Evolutionary conservation across 2,329 filamentous ascomycete species (phyloP).

Genomic region (Penicillium rolfsii): DNA sequence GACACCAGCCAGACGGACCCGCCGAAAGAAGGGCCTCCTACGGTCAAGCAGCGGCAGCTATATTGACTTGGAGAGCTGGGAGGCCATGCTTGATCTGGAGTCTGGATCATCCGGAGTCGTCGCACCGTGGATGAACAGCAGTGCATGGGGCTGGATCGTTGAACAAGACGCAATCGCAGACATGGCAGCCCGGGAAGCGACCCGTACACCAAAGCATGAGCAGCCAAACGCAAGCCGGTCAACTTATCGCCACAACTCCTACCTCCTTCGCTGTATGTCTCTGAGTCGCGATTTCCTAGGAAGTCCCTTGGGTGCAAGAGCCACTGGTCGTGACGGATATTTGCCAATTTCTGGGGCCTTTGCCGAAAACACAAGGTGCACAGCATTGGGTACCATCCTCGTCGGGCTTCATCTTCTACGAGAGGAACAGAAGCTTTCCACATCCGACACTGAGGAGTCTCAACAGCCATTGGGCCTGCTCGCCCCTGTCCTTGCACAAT

Average conservation of each 20-base stretch:
- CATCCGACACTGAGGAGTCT: constrained; percentile 56
- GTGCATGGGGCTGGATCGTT: constrained; percentile 72
- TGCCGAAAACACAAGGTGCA: constrained; percentile 60
- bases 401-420: constrained; percentile 79
- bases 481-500: constrained; percentile 75
- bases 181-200: constrained; percentile 19
- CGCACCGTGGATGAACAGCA: constrained; percentile 58
- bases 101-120: constrained; percentile 45
- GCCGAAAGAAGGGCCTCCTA: constrained; percentile 49
- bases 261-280: constrained; percentile 54
- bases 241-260: constrained; percentile 45
- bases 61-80: constrained; percentile 52
- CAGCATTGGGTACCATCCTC: constrained; percentile 70
- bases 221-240: constrained; percentile 30
- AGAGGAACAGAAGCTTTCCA: constrained; percentile 84
- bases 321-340: constrained; percentile 62
- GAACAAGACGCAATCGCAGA: constrained; percentile 55
- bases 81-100: constrained; percentile 54
- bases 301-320: constrained; percentile 60
- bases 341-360: constrained; percentile 64
- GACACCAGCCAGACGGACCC: constrained; percentile 40
- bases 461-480: constrained; percentile 56
- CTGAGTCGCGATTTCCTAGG: constrained; percentile 68
- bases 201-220: constrained; percentile 28
- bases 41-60: constrained; percentile 56